These are phyloP conservation scores for Cerrena zonata DNA, from an alignment of 1,284 basidiomycete species.

Conservation along the genomic window DNA sequence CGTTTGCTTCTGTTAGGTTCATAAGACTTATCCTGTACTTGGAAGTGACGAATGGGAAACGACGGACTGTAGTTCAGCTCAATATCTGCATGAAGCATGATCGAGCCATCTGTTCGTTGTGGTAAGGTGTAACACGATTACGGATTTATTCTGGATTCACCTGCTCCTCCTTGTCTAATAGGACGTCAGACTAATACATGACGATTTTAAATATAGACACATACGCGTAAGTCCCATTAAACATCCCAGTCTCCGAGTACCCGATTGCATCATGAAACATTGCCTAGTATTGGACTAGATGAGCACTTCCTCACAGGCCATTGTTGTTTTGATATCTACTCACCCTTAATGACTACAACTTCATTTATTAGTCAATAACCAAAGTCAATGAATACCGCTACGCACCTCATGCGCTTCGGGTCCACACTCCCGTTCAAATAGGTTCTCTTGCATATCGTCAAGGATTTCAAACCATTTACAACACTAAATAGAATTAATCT, in stretches of 20 bases:
- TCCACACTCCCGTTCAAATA: conserved; percentile 1
- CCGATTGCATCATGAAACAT: conserved; percentile 7
- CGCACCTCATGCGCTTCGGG: not conserved
- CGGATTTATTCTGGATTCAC: not conserved
- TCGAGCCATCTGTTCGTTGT: conserved; percentile 3
- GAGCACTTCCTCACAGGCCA: not conserved
- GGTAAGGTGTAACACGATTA: not conserved
- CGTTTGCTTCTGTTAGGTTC: conserved; percentile 1
- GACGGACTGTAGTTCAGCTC: conserved; percentile 2
- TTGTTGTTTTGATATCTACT: not conserved
- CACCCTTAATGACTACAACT: not conserved
- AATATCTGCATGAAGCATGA: conserved; percentile 4
- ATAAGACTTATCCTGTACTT: too few relatives aligned
- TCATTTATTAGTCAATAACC: too few relatives aligned
- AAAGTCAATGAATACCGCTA: not conserved
- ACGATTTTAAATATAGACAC: not conserved
- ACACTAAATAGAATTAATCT: not conserved
- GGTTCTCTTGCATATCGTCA: conserved; percentile 5
- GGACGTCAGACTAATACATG: not conserved
- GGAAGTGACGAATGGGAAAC: too few relatives aligned
- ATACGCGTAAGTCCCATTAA: conserved; percentile 2
- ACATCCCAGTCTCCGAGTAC: not conserved
- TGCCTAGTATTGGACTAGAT: not conserved
- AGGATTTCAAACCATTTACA: conserved; percentile 4
- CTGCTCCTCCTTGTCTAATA: conserved; percentile 3